phyloP scores from a whole-genome alignment of 495 filamentous ascomycete genomes.

The Aeminium ludgeri region DNA sequence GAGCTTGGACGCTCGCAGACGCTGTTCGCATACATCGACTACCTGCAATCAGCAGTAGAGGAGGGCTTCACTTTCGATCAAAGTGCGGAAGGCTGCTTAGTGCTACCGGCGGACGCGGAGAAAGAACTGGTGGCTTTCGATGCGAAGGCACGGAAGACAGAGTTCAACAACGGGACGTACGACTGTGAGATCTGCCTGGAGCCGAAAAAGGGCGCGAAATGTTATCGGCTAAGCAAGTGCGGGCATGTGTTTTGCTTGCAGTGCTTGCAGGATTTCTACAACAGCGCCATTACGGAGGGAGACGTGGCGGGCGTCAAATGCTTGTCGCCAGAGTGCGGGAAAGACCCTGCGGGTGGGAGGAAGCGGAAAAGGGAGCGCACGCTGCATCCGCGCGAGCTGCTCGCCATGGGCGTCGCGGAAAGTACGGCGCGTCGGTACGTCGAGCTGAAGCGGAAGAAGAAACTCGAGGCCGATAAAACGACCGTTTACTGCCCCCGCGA shows the following conservation, averaged over 20 bases:
- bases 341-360: slow-evolving; percentile 28
- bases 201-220: slow-evolving; percentile 73
- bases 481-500: slow-evolving; percentile 86
- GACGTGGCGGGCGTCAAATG: slow-evolving; percentile 64
- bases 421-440: slow-evolving; percentile 73
- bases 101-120: slow-evolving; percentile 44
- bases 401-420: slow-evolving; percentile 62
- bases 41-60: slow-evolving; percentile 65
- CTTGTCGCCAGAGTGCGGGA: slow-evolving; percentile 57
- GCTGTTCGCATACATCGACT: slow-evolving; percentile 73
- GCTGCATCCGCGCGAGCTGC: slow-evolving; percentile 70
- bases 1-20: slow-evolving; percentile 62
- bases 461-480: slow-evolving; percentile 74
- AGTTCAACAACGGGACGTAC: slow-evolving; percentile 72
- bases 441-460: slow-evolving; percentile 74
- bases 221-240: slow-evolving; percentile 63
- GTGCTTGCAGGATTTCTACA: slow-evolving; percentile 82
- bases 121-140: slow-evolving; percentile 66
- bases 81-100: slow-evolving; percentile 30
- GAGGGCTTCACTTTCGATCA: slow-evolving; percentile 55
- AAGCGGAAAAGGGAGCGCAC: slow-evolving; percentile 40
- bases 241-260: slow-evolving; percentile 76
- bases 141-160: slow-evolving; percentile 47
- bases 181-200: slow-evolving; percentile 80
- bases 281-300: slow-evolving; percentile 68